A percentile compares a stretch with the other conserved stretches of the same genome.
phyloP scores from a whole-genome alignment of 805 yeast species.

The Candida maris region DNA sequence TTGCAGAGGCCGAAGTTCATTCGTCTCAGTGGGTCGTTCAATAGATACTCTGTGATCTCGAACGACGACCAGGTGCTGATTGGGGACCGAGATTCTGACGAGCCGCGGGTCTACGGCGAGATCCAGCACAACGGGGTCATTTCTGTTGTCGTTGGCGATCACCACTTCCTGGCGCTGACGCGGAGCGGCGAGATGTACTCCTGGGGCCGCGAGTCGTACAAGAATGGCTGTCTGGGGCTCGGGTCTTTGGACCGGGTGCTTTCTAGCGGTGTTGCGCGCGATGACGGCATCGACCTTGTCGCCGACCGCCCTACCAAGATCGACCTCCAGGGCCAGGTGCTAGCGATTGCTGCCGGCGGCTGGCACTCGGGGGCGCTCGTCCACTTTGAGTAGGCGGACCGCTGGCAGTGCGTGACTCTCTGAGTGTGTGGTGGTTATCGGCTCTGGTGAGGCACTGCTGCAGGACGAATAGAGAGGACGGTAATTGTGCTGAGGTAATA shows the following conservation, averaged over 20 bases:
- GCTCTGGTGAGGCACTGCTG: not conserved
- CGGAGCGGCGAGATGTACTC: constrained; percentile 52
- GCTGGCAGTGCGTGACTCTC: not conserved
- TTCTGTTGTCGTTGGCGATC: constrained; percentile 66
- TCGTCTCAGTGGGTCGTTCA: constrained; percentile 53
- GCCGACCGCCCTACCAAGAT: constrained; percentile 42
- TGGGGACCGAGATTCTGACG: constrained; percentile 33
- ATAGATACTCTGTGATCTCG: constrained; percentile 52
- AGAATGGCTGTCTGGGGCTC: constrained; percentile 70
- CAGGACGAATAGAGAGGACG: no score
- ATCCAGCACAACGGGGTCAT: constrained; percentile 47
- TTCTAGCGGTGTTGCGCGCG: constrained; percentile 20
- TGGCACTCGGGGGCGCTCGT: constrained; percentile 76
- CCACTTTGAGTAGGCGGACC: no score
- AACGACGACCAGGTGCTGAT: constrained; percentile 44
- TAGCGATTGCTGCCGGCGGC: constrained; percentile 69
- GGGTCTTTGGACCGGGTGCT: constrained; percentile 34
- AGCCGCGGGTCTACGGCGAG: constrained; percentile 36
- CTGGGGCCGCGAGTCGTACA: constrained; percentile 65
- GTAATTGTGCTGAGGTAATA: no score
- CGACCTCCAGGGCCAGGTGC: constrained; percentile 40
- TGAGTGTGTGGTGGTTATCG: not conserved
- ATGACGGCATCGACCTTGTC: constrained; percentile 33
- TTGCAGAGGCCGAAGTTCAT: constrained; percentile 34
- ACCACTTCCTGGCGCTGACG: constrained; percentile 63